Percentiles rank a stretch among this genome's conserved stretches.
Conservation (phyloP, 2,329 filamentous ascomycete genomes). For the Cladophialophora chaetospira region DNA sequence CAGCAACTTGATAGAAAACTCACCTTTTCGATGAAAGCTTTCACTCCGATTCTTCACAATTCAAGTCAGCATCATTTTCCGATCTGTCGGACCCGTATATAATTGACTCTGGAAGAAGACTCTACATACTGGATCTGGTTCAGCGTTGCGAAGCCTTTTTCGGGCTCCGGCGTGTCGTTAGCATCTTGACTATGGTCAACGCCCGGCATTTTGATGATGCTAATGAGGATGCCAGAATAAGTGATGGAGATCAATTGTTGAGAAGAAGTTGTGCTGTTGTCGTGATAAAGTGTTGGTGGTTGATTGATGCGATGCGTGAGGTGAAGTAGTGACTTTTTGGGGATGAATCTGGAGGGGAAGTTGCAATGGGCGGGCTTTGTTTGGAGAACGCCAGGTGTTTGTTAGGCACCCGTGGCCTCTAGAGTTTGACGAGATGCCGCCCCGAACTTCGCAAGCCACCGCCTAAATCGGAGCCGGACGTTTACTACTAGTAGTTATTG, state of each 20-base stretch:
- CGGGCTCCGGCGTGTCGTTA: slow-evolving; percentile 59
- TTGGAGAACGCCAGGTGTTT: too few species aligned
- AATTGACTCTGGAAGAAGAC: neutral
- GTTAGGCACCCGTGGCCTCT: too few species aligned
- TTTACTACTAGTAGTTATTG: too few species aligned
- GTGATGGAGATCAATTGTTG: slow-evolving; percentile 4
- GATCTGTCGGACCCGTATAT: slow-evolving; percentile 17
- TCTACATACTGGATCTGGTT: slow-evolving; percentile 72
- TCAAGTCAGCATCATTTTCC: slow-evolving; percentile 34
- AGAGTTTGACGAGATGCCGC: too few species aligned
- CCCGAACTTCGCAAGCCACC: too few species aligned
- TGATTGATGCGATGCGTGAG: neutral
- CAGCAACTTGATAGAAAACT: slow-evolving; percentile 10
- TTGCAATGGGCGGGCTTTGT: too few species aligned
- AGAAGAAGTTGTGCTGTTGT: neutral
- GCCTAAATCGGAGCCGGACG: too few species aligned
- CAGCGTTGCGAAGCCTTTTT: slow-evolving; percentile 81
- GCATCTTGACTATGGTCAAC: slow-evolving; percentile 57
- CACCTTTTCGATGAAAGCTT: slow-evolving; percentile 70
- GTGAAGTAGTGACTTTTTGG: too few species aligned
- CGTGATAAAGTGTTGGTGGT: neutral
- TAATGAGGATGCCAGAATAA: slow-evolving; percentile 7
- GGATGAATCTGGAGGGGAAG: too few species aligned
- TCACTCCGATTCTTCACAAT: slow-evolving; percentile 62
- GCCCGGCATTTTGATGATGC: slow-evolving; percentile 48